A percentile compares a stretch with the other conserved stretches of the same genome.
Conservation (phyloP, 2,329 filamentous ascomycete genomes). For the Trichoderma guizhouense region DNA sequence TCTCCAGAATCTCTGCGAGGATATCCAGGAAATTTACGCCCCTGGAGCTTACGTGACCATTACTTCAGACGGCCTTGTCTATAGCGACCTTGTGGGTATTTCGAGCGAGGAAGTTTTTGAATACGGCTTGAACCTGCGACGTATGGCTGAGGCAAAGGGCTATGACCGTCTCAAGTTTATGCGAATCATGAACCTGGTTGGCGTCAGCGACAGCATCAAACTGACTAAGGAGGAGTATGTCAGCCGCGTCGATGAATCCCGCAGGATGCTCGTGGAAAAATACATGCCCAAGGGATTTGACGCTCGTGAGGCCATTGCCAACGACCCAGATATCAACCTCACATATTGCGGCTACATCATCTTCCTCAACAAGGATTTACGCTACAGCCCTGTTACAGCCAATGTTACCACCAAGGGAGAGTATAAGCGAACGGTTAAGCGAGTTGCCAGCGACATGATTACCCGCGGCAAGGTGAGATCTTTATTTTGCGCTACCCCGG, state of each 20-base stretch:
- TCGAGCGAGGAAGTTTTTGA: neutral
- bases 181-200: neutral
- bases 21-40: neutral
- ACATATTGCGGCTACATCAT: neutral
- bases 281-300: neutral
- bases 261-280: neutral
- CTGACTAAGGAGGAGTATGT: neutral
- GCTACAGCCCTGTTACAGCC: neutral
- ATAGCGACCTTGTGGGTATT: neutral
- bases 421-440: neutral
- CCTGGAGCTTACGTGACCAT: conserved; percentile 1
- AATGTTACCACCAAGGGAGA: neutral
- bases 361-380: neutral
- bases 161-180: conserved; percentile 4
- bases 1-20: neutral
- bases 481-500: neutral
- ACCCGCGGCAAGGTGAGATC: neutral
- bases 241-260: neutral
- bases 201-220: neutral
- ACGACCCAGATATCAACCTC: neutral
- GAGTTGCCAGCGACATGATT: neutral
- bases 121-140: neutral
- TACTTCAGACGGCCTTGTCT: neutral
- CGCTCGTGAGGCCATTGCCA: neutral
- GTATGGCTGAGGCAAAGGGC: neutral